These are phyloP conservation scores for Vaccinium darrowii DNA, from an alignment of 148 eudicot species.

Conservation along the genomic window DNA sequence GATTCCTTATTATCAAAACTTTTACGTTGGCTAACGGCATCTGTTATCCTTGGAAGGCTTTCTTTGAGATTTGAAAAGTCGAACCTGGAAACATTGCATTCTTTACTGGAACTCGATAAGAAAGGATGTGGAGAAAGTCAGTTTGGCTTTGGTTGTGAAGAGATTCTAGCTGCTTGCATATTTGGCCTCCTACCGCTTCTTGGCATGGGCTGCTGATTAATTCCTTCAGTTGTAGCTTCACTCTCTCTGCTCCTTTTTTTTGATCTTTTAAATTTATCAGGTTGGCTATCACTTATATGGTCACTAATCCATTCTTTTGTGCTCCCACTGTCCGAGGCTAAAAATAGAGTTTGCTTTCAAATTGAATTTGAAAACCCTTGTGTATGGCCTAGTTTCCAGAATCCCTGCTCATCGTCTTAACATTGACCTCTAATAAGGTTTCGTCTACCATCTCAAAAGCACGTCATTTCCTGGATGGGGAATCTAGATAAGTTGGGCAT, in stretches of 20 bases:
- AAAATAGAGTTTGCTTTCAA: not conserved
- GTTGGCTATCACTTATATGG: not conserved
- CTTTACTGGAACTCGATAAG: conserved; percentile 36
- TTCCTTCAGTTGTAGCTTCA: conserved; percentile 68
- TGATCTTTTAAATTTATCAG: too few species aligned
- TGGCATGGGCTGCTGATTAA: conserved; percentile 44
- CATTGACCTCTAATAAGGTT: not conserved
- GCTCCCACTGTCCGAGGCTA: not conserved
- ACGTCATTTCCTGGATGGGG: not conserved
- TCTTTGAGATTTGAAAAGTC: conserved; percentile 34
- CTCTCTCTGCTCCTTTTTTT: not conserved
- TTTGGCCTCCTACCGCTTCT: conserved; percentile 63
- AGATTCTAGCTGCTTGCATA: conserved; percentile 50
- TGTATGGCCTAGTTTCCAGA: not conserved
- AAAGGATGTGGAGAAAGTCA: conserved; percentile 25
- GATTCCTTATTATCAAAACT: conserved; percentile 60
- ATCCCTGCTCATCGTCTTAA: not conserved
- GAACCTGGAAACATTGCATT: conserved; percentile 39
- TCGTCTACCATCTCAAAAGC: not conserved
- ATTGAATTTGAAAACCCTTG: not conserved
- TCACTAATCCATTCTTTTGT: not conserved
- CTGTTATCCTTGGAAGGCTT: conserved; percentile 52
- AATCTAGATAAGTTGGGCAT: not conserved
- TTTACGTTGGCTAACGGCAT: conserved; percentile 82
- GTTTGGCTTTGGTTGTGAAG: conserved; percentile 35